Evolutionary conservation across 495 filamentous ascomycete species (phyloP).

Genomic region (Aspergillus wentii): DNA sequence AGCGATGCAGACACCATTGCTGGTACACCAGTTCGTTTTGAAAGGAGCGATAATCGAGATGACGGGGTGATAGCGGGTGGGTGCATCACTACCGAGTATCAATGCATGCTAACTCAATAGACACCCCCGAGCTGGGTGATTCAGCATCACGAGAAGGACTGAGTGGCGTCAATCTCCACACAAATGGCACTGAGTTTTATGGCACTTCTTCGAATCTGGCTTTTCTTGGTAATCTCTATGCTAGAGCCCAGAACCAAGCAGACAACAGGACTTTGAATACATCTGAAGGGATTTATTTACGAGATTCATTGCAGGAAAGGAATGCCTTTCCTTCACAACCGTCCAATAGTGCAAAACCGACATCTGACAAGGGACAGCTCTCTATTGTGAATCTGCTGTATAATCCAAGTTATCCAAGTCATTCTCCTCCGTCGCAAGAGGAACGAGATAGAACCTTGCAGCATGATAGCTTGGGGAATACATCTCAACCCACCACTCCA

Average conservation of each 20-base stretch:
- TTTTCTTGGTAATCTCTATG: conserved; percentile 19
- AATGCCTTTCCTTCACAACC: background rate
- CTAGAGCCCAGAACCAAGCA: conserved; percentile 15
- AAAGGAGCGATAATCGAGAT: conserved; percentile 1
- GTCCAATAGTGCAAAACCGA: conserved; percentile 1
- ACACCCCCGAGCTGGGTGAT: conserved; percentile 13
- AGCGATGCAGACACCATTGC: background rate
- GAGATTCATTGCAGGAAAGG: background rate
- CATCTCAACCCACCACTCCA: background rate
- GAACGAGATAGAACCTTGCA: background rate
- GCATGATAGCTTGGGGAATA: background rate
- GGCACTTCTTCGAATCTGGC: conserved; percentile 22
- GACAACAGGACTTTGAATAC: conserved; percentile 3
- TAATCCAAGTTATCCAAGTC: conserved; percentile 15
- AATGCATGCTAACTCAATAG: background rate
- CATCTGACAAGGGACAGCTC: conserved; percentile 10
- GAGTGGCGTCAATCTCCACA: conserved; percentile 20
- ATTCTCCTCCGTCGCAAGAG: conserved; percentile 4
- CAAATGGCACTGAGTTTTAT: conserved; percentile 26
- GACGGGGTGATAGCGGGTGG: conserved; percentile 1
- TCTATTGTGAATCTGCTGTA: conserved; percentile 23
- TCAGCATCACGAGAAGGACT: conserved; percentile 17
- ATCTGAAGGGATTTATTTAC: background rate
- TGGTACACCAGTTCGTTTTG: background rate
- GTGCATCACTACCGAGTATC: background rate